Evolutionary conservation across 2,329 filamentous ascomycete genomes (phyloP).

Genomic region (Claviceps arundinis): DNA sequence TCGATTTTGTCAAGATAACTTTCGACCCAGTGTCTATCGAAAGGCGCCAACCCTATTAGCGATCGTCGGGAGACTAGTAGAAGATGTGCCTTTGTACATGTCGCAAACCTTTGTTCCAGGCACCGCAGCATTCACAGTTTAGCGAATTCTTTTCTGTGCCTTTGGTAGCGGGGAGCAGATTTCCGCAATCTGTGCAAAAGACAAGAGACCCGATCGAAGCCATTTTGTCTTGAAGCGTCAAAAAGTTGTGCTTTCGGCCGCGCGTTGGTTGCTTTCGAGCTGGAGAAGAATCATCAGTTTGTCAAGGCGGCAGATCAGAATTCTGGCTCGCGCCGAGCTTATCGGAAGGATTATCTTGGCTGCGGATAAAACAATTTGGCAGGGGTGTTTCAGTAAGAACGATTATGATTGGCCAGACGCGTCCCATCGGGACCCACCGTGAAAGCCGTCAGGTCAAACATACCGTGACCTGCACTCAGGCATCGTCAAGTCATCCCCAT

Average conservation of each 20-base stretch:
- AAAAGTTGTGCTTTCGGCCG: neutral
- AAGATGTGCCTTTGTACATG: neutral
- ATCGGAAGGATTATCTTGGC: neutral
- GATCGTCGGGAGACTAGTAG: neutral
- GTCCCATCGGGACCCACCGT: neutral
- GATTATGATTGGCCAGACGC: slow-evolving; percentile 5
- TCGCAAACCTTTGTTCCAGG: slow-evolving; percentile 62
- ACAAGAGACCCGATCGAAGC: slow-evolving; percentile 80
- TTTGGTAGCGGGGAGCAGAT: slow-evolving; percentile 69
- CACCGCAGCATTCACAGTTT: slow-evolving; percentile 74
- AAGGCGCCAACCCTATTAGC: neutral
- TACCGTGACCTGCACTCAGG: neutral
- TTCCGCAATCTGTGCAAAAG: slow-evolving; percentile 88
- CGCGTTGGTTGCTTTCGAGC: neutral
- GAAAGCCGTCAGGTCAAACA: neutral
- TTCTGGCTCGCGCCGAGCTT: neutral
- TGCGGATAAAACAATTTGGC: slow-evolving; percentile 19
- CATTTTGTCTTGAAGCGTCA: slow-evolving; percentile 37
- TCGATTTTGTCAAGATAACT: slow-evolving; percentile 70
- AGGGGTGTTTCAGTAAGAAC: slow-evolving; percentile 13
- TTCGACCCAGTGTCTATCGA: slow-evolving; percentile 57
- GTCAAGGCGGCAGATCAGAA: neutral
- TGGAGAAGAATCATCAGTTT: neutral
- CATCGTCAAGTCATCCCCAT: neutral
- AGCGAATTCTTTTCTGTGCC: slow-evolving; percentile 64